Conservation (phyloP, 2,329 filamentous ascomycete species). For the Rhytidhysteron rufulum region DNA sequence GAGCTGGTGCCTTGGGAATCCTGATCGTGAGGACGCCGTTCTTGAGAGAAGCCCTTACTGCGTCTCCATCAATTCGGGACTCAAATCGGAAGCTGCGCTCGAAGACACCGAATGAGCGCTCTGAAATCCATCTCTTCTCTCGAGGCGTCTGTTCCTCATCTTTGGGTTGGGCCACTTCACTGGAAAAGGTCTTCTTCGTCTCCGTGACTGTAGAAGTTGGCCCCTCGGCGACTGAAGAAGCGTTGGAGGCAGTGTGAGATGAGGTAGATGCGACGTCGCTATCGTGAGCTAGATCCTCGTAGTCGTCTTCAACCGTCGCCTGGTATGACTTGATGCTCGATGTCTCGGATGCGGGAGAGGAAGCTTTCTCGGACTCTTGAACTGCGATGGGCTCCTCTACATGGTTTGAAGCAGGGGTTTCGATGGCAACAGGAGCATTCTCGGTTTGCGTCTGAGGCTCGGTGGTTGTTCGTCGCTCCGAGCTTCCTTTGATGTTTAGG, state of each 20-base stretch:
- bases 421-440: too few species aligned
- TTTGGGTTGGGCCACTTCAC: slow-evolving; percentile 15
- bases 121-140: slow-evolving; percentile 41
- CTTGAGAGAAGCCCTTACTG: slow-evolving; percentile 59
- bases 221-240: slow-evolving; percentile 12
- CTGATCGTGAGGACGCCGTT: slow-evolving; percentile 62
- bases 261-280: slow-evolving; percentile 9
- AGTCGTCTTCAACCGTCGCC: slow-evolving; percentile 34
- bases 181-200: slow-evolving; percentile 11
- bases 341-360: slow-evolving; percentile 19
- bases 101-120: slow-evolving; percentile 65
- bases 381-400: background rate
- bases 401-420: too few species aligned
- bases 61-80: slow-evolving; percentile 58
- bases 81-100: slow-evolving; percentile 67
- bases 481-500: slow-evolving; percentile 29
- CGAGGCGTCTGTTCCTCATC: slow-evolving; percentile 13
- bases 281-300: slow-evolving; percentile 31
- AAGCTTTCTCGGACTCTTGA: slow-evolving; percentile 13
- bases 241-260: slow-evolving; percentile 17
- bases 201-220: slow-evolving; percentile 21
- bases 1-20: slow-evolving; percentile 57
- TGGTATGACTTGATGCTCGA: slow-evolving; percentile 31
- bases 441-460: slow-evolving; percentile 8
- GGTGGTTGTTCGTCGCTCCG: slow-evolving; percentile 6